Evolutionary conservation across 139 green algal genomes (phyloP).

Genomic region (Coelastrella sp.): DNA sequence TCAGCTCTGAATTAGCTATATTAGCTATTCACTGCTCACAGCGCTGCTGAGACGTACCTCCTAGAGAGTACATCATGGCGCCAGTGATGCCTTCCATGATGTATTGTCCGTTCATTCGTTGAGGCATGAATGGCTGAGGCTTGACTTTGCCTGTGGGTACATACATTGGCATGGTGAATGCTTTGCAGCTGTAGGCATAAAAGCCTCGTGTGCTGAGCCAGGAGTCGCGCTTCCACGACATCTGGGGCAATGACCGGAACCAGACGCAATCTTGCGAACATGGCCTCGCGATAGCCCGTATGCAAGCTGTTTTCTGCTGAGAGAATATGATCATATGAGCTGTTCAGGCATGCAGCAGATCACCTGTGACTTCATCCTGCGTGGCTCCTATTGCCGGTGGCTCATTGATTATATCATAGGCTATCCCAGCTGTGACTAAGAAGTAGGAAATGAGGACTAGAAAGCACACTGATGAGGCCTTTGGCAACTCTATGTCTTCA

Average conservation of each 20-base stretch:
- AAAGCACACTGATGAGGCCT: constrained; percentile 40
- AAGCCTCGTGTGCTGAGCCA: neutral
- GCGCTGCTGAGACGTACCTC: constrained; percentile 48
- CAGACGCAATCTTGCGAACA: neutral
- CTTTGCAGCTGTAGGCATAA: neutral
- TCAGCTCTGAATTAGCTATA: neutral
- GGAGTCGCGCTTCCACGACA: neutral
- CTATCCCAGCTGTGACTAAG: constrained; percentile 65
- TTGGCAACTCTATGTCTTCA: constrained; percentile 43
- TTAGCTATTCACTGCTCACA: neutral
- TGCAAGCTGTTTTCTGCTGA: neutral
- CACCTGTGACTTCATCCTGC: constrained; percentile 57
- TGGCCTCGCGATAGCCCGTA: neutral
- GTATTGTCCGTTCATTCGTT: constrained; percentile 77
- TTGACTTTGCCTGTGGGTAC: constrained; percentile 54
- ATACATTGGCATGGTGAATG: neutral
- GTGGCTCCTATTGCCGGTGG: constrained; percentile 57
- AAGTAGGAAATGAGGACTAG: constrained; percentile 65
- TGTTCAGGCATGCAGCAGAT: neutral
- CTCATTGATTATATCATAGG: constrained; percentile 72
- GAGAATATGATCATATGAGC: neutral
- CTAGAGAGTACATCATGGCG: constrained; percentile 77
- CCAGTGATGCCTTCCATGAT: constrained; percentile 77
- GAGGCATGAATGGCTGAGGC: constrained; percentile 71
- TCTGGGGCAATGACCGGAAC: too few relatives aligned